Percentiles rank a stretch among this genome's conserved stretches.
Evolutionary conservation across 805 yeast genomes (phyloP).

Genomic region (Candida qinlingensis): DNA sequence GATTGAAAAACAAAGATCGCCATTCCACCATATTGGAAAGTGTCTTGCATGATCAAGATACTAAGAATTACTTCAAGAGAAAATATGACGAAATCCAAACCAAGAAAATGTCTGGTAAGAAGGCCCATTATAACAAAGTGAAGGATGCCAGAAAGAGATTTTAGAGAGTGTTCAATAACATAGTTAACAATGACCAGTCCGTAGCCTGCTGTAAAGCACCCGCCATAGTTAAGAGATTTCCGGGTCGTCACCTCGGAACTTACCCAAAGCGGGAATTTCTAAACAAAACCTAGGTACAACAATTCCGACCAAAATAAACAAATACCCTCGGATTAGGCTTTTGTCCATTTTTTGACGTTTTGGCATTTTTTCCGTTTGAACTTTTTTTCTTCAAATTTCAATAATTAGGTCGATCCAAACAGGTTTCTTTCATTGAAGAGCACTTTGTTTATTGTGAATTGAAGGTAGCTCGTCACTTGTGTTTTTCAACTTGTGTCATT

Average conservation of each 20-base stretch:
- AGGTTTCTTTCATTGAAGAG: no score
- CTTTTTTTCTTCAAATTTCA: no score
- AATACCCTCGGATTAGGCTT: slow-evolving; percentile 8
- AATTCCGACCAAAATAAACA: slow-evolving; percentile 7
- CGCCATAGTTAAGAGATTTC: not conserved
- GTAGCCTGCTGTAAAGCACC: no score
- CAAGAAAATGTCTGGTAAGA: slow-evolving; percentile 57
- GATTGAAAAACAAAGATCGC: slow-evolving; percentile 66
- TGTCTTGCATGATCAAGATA: slow-evolving; percentile 64
- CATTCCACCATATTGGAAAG: slow-evolving; percentile 79
- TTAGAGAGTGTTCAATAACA: not conserved
- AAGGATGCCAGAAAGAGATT: slow-evolving; percentile 54
- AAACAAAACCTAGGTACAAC: slow-evolving; percentile 3
- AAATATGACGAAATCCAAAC: slow-evolving; percentile 77
- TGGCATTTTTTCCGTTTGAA: slow-evolving; percentile 6
- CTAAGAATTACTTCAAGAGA: slow-evolving; percentile 75
- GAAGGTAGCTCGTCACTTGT: not conserved
- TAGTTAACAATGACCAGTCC: no score
- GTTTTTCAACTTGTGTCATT: not conserved
- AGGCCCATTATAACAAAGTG: slow-evolving; percentile 57
- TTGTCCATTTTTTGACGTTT: slow-evolving; percentile 9
- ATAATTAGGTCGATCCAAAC: no score
- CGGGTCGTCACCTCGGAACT: slow-evolving; percentile 9
- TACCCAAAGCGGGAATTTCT: slow-evolving; percentile 6
- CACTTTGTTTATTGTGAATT: no score